phyloP scores from a whole-genome alignment of 2,329 filamentous ascomycete species.

The Gnomoniopsis smithogilvyi region DNA sequence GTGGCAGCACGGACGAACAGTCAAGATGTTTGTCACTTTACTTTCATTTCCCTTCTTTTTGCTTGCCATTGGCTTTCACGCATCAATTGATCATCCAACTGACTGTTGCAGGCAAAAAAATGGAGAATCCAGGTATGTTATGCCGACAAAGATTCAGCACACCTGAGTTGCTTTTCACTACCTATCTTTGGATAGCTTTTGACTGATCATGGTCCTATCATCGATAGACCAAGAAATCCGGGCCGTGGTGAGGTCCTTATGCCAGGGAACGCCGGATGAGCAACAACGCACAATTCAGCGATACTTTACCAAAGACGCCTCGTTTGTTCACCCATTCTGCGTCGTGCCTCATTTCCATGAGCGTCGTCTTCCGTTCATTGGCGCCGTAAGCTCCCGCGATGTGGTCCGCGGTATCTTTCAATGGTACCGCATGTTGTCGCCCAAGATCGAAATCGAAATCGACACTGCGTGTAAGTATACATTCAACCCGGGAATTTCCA shows the following conservation, averaged over 20 bases:
- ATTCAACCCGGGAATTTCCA: background rate
- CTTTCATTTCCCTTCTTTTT: background rate
- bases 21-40: too few species aligned
- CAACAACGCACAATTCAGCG: slow-evolving; percentile 63
- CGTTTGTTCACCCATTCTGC: slow-evolving; percentile 77
- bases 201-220: background rate
- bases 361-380: slow-evolving; percentile 34
- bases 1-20: too few species aligned
- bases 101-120: slow-evolving; percentile 14
- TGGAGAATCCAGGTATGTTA: slow-evolving; percentile 42
- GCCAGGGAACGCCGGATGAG: slow-evolving; percentile 61
- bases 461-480: slow-evolving; percentile 47
- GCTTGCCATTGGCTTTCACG: background rate
- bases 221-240: slow-evolving; percentile 55
- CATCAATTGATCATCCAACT: background rate
- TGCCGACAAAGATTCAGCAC: background rate
- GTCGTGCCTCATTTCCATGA: slow-evolving; percentile 55
- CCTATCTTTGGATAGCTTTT: background rate
- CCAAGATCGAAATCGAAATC: slow-evolving; percentile 65
- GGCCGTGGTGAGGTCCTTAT: slow-evolving; percentile 64
- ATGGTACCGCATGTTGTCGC: slow-evolving; percentile 83
- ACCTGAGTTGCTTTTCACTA: too few species aligned
- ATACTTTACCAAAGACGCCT: slow-evolving; percentile 72
- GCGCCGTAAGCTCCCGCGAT: slow-evolving; percentile 58
- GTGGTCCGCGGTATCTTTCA: slow-evolving; percentile 69